Evolutionary conservation across 345 rosid genomes (phyloP), one percentile per base, ranked within the genome.

Genomic region (Boechera stricta): DNA sequence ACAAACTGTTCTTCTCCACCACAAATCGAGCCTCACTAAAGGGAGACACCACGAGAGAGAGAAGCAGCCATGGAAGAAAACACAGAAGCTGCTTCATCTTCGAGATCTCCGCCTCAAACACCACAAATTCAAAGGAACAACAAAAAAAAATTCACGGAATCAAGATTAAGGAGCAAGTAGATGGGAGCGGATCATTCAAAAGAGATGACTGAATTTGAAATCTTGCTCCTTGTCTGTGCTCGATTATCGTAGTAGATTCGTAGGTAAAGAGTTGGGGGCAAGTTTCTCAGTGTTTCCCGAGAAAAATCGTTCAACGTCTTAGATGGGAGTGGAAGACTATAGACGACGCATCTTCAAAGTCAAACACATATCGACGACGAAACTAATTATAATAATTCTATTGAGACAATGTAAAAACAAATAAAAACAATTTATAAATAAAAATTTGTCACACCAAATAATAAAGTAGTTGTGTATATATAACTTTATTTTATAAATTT

Each of bases 1-100:
- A 82, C 79, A 95, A 79, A 68, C 93, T 95, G 81, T 95, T 95
- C 87, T 95, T 95, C 86, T 95, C 99, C 77, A 95, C 99, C 65
- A 95, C 97, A 75, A 95, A 95, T 80, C 91, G 83, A 52, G 85
- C 90, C 33, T 72, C 71, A 6, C 65, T 61, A 32, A 51, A 56
- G 29, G 69, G 21, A 48, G 10, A 7, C 0, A 1, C 2, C 4
- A 44, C 2, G 0, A 55, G 18, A 5, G 54, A 45, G 26, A 79
- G 35, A 15, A 60, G 66, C 18, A 60, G 66, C 73, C 67, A 32
- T 4, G 85, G 47, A 59, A 83, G 21, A 69, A 86, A 74, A 80
- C 88, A 88, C 38, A 86, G 60, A 36, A 81, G 36, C 62, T 61
- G 67, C 76, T 71, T 72, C 81, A 71, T 77, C 76, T 64, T 71